Evolutionary conservation across 2,329 filamentous ascomycete species (phyloP), one percentile per base, ranked within the genome.

Genomic region (Aspergillus tanneri): DNA sequence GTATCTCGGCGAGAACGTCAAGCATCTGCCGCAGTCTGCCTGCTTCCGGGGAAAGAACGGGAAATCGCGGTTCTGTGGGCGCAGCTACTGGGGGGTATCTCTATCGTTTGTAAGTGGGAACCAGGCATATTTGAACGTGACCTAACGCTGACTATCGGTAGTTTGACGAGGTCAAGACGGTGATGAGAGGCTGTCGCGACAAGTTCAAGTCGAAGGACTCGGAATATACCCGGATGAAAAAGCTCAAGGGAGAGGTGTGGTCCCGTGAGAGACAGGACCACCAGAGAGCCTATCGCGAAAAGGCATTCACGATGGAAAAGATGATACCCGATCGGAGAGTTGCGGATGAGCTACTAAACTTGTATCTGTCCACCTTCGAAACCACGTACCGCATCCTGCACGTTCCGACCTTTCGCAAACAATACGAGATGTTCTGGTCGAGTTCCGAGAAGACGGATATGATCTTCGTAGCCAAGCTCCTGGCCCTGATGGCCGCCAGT

Each of bases 351-450:
- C 71, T 84, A 1, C 66, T 83, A 12, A 69, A 77, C 7, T 63
- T 69, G 23, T 84, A 84, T 65, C 65, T 86, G 14, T 69, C 78
- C 39, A 77, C 77, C 0, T 75, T 80, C 54, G 81, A 85, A 56
- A 76, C 77, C 1, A 75, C 79, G 12, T 74, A 80, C 52, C 75
- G 83, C 2, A 72, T 86, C 19, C 49, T 86, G 7, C 78, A 86
- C 59, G 61, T 80, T 1, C 81, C 82, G 0, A 77, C 75, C 0
- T 85, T 86, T 52, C 68, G 72, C 36, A 68, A 69, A 9, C 77
- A 82, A 24, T 85, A 84, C 54, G 75, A 80, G 18, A 69, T 72
- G 0, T 62, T 80, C 9, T 85, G 82, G 81, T 66, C 63, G 0
- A 69, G 72, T 12, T 71, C 73, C 0, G 55, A 63, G 16, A 64